These are phyloP conservation scores for Boechera divaricarpa DNA, from an alignment of 345 rosid species.

Conservation along the genomic window DNA sequence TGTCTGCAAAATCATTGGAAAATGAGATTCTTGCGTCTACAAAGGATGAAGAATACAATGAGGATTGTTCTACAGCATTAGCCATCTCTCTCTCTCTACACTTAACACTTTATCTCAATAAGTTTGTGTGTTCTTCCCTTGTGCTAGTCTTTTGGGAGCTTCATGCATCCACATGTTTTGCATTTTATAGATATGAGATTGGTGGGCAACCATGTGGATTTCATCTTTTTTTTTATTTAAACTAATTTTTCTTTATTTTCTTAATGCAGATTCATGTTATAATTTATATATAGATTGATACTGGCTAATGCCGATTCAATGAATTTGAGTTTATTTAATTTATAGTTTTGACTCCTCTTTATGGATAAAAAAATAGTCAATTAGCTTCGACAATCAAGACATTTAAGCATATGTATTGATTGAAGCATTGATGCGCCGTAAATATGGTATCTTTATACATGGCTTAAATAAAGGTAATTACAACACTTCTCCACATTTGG, in stretches of 20 bases:
- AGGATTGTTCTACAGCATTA: constrained; percentile 49
- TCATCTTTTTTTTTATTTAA: not conserved
- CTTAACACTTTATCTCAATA: not conserved
- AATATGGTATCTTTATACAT: not conserved
- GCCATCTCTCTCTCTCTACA: constrained; percentile 38
- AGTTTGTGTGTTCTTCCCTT: constrained; percentile 15
- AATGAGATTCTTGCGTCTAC: constrained; percentile 91
- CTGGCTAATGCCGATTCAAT: constrained; percentile 16
- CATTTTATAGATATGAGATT: constrained; percentile 42
- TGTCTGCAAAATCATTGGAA: constrained; percentile 79
- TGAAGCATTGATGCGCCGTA: constrained; percentile 33
- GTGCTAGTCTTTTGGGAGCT: constrained; percentile 19
- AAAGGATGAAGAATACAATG: constrained; percentile 50
- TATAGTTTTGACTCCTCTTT: constrained; percentile 29
- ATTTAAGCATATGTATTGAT: constrained; percentile 18
- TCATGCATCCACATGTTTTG: constrained; percentile 43
- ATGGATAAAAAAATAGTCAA: constrained; percentile 12
- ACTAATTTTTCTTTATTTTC: not conserved
- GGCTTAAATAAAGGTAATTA: not conserved
- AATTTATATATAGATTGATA: not conserved
- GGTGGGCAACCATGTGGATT: constrained; percentile 41
- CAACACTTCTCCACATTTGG: too few species aligned
- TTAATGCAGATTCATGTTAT: not conserved
- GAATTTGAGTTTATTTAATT: constrained; percentile 14
- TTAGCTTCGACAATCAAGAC: constrained; percentile 17